Conservation (phyloP, 805 yeast species). For the Nakazawaea pomicola region DNA sequence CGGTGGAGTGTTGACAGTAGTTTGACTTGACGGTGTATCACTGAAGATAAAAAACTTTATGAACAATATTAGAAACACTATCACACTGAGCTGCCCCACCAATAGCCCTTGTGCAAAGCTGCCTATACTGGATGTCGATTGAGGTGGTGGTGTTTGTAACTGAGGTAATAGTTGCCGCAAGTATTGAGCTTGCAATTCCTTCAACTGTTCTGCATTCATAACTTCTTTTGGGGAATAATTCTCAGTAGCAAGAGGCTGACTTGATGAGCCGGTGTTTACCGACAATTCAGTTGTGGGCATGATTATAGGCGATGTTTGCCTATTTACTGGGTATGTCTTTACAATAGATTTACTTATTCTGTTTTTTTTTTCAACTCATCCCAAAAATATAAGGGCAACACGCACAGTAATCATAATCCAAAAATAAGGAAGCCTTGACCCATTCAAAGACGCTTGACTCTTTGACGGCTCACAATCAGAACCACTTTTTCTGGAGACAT, state of each 20-base stretch:
- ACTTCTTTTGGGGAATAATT: neutral
- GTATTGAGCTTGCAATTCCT: constrained; percentile 11
- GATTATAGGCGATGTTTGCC: no score
- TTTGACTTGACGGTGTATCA: constrained; percentile 38
- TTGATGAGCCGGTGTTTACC: neutral
- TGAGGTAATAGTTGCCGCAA: constrained; percentile 10
- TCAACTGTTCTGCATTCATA: constrained; percentile 8
- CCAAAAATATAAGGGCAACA: no score
- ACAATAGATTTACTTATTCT: neutral
- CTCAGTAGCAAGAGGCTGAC: neutral
- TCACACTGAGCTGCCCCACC: constrained; percentile 69
- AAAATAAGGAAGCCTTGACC: no score
- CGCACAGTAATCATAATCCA: no score
- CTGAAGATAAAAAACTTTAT: constrained; percentile 75
- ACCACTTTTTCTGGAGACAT: no score
- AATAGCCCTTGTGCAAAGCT: constrained; percentile 76
- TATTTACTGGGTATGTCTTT: no score
- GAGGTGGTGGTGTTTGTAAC: constrained; percentile 1
- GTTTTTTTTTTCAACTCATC: neutral
- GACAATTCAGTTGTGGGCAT: no score
- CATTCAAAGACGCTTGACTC: no score
- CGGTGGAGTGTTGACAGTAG: constrained; percentile 18
- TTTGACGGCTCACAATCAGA: no score
- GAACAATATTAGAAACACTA: constrained; percentile 56
- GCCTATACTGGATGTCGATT: constrained; percentile 34